Base-by-base conservation (phyloP, 2,329 filamentous ascomycete genomes). In the Penicillium occitanis region DNA sequence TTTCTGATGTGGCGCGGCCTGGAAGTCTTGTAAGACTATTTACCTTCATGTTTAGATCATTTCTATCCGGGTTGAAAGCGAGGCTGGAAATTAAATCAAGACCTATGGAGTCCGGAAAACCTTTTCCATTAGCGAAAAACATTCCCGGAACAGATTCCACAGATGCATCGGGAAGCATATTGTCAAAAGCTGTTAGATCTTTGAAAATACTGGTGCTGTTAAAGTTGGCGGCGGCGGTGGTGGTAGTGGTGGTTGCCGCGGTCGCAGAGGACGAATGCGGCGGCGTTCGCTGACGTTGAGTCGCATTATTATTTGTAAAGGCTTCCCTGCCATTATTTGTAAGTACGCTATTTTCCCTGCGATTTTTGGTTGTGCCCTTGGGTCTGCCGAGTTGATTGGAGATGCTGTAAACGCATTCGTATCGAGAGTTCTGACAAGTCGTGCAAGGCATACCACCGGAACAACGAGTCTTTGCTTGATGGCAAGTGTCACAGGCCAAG, bases 371-470 rank as follows among this genome's bases (percentile, higher is more conserved):
- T 19, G 48, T 51, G 8, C 61, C 61, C 35, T 63, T 63, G 11
- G 61, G 61, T 63, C 61, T 55, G 4, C 61, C 61, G n/a, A 35
- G 51, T 30, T 50, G 42, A 40, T 55, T 63, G 46, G 61, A 63
- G 40, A 40, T 30, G 40, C 61, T 63, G 44, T 63, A 63, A 10
- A 42, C 17, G 61, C 61, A 63, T 53, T 42, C 35, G 19, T 35
- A 22, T 63, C 28, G 46, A 48, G 53, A 40, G 22, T 57, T 48
- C n/a, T 57, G 61, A 30, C 61, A 63, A 35, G 30, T 51, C 30
- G 51, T 68, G 61, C 70, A 71, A 10, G 70, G 70, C 33, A 55
- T 59, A 11, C 69, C 69, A 5, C 70, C 70, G 2, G 69, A 70
- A 62, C 70, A 71, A 55, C 69, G 22, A 28, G 46, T 44, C 40